phyloP scores from a whole-genome alignment of 2,329 filamentous ascomycete genomes.

The Stemphylium lycopersici region DNA sequence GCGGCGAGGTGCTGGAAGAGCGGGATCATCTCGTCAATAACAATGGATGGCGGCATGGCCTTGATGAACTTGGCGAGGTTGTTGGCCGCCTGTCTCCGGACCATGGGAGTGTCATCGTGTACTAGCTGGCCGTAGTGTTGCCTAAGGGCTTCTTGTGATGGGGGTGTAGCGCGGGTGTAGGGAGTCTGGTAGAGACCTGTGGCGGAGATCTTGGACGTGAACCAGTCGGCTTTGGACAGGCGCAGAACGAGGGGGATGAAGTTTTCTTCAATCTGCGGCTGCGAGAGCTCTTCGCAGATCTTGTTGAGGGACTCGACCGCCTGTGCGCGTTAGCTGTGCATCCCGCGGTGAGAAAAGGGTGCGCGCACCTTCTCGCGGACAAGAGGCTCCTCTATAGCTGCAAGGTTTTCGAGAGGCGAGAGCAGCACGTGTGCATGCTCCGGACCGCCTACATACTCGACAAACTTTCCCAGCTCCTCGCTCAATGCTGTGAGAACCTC shows the following conservation, averaged over 20 bases:
- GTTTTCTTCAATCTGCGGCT: constrained; percentile 93
- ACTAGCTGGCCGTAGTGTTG: constrained; percentile 92
- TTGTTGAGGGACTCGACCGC: constrained; percentile 99
- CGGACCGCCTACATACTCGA: constrained; percentile 95
- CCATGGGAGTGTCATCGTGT: constrained; percentile 99
- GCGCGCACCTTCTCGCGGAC: constrained; percentile 87
- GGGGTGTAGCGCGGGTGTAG: constrained; percentile 86
- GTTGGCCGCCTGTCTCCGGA: constrained; percentile 93
- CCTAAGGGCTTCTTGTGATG: constrained; percentile 88
- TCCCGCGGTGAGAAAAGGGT: not conserved
- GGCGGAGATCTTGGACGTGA: constrained; percentile 98
- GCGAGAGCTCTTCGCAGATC: constrained; percentile 90
- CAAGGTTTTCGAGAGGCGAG: constrained; percentile 95
- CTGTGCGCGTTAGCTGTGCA: constrained; percentile 57
- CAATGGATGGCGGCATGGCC: constrained; percentile 88
- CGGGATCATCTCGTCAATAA: constrained; percentile 98
- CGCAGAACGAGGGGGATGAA: constrained; percentile 96
- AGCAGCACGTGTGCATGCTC: constrained; percentile 95
- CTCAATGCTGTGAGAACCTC: constrained; percentile 96
- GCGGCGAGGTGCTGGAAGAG: constrained; percentile 95
- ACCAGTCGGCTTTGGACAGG: constrained; percentile 99
- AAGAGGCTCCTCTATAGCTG: constrained; percentile 96
- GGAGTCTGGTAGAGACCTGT: constrained; percentile 93
- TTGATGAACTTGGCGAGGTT: constrained; percentile 98
- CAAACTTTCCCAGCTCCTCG: constrained; percentile 94